These are phyloP conservation scores for Wickerhamomyces kurtzmanii DNA, from an alignment of 805 yeast species.

Conservation along the genomic window DNA sequence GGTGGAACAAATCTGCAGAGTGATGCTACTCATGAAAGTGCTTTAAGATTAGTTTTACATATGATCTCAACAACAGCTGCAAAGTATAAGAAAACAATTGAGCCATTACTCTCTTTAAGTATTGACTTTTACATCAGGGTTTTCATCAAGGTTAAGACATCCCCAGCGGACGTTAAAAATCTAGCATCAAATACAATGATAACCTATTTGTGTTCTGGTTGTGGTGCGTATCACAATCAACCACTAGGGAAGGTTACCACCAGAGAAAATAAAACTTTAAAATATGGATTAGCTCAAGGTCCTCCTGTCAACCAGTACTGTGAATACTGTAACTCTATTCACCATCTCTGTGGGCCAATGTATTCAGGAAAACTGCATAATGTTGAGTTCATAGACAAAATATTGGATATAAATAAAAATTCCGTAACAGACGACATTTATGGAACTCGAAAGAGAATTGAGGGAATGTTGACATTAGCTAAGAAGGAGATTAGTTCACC, in stretches of 20 bases:
- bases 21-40: constrained; percentile 90
- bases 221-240: constrained; percentile 66
- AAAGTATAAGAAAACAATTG: constrained; percentile 76
- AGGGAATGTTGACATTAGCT: constrained; percentile 90
- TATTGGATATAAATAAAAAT: constrained; percentile 43
- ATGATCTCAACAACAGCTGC: constrained; percentile 80
- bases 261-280: constrained; percentile 29
- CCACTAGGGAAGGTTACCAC: constrained; percentile 56
- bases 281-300: constrained; percentile 58
- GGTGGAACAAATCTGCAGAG: constrained; percentile 87
- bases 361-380: constrained; percentile 81
- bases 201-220: constrained; percentile 79
- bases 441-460: constrained; percentile 74
- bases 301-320: constrained; percentile 56
- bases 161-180: constrained; percentile 77
- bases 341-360: constrained; percentile 93
- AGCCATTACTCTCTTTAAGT: constrained; percentile 76
- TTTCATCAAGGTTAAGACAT: constrained; percentile 65
- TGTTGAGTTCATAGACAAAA: constrained; percentile 49
- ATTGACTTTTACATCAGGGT: constrained; percentile 91
- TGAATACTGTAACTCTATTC: constrained; percentile 54
- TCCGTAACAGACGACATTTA: constrained; percentile 46
- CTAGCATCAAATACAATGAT: constrained; percentile 70
- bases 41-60: constrained; percentile 73
- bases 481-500: constrained; percentile 59